Evolutionary conservation across 306 rosid genomes (phyloP).

Genomic region (Abrus pulchellus): DNA sequence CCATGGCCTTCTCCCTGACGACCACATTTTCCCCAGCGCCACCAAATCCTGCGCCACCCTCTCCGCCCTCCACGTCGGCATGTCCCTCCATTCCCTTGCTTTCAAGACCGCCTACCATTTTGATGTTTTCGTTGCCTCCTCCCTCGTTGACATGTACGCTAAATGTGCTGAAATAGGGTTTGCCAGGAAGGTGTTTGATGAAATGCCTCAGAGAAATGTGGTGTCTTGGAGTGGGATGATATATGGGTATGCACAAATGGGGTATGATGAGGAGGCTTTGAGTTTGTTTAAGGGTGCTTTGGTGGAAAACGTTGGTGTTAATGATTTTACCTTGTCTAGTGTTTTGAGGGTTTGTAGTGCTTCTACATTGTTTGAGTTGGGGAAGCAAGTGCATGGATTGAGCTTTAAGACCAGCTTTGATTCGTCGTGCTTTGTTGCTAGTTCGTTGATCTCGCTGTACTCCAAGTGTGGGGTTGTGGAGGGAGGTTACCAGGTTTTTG

Average conservation of each 20-base stretch:
- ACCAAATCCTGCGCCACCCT: slow-evolving; percentile 73
- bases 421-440: slow-evolving; percentile 81
- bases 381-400: slow-evolving; percentile 76
- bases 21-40: slow-evolving; percentile 77
- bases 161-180: slow-evolving; percentile 61
- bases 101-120: slow-evolving; percentile 63
- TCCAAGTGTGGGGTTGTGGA: slow-evolving; percentile 83
- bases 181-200: slow-evolving; percentile 72
- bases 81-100: slow-evolving; percentile 61
- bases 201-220: slow-evolving; percentile 78
- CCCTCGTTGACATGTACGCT: slow-evolving; percentile 74
- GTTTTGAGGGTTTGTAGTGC: slow-evolving; percentile 76
- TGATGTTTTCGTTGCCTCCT: slow-evolving; percentile 81
- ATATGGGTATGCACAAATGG: slow-evolving; percentile 72
- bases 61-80: slow-evolving; percentile 55
- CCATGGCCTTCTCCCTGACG: slow-evolving; percentile 60
- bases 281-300: slow-evolving; percentile 68
- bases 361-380: slow-evolving; percentile 76
- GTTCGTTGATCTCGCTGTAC: slow-evolving; percentile 78
- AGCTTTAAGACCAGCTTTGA: slow-evolving; percentile 79
- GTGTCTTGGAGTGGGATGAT: slow-evolving; percentile 94
- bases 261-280: slow-evolving; percentile 76
- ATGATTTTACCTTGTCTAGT: slow-evolving; percentile 85
- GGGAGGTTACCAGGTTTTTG: slow-evolving; percentile 72
- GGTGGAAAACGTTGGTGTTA: slow-evolving; percentile 58